A percentile compares a stretch with the other conserved stretches of the same genome.
These are phyloP conservation scores for Colletotrichum kahawae DNA, from an alignment of 2,329 filamentous ascomycete species.

Conservation along the genomic window DNA sequence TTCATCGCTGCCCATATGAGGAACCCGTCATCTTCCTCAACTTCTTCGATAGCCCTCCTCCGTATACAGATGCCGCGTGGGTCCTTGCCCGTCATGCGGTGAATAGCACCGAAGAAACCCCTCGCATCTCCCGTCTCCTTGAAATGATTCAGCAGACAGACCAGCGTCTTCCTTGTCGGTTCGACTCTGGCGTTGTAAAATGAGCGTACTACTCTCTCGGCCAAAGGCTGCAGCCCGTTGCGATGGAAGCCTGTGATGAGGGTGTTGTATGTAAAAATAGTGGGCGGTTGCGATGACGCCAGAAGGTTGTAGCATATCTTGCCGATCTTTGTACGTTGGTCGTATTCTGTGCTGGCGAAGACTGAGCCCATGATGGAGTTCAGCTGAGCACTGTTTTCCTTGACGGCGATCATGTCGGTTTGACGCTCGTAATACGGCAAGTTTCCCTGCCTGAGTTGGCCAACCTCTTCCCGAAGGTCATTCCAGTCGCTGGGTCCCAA, in stretches of 20 bases:
- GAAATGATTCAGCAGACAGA: conserved; percentile 57
- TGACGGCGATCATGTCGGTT: background rate
- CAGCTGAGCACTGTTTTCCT: background rate
- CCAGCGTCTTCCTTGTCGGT: conserved; percentile 54
- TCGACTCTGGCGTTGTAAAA: conserved; percentile 50
- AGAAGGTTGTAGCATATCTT: conserved; percentile 72
- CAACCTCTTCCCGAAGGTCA: conserved; percentile 13
- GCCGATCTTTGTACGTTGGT: conserved; percentile 28
- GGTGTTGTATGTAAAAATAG: conserved; percentile 73
- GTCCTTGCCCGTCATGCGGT: conserved; percentile 51
- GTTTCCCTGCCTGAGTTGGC: background rate
- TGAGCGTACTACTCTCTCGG: conserved; percentile 57
- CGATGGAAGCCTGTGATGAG: conserved; percentile 70
- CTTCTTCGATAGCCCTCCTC: conserved; percentile 36
- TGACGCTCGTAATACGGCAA: background rate
- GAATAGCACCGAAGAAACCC: conserved; percentile 48
- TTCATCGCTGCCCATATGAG: conserved; percentile 32
- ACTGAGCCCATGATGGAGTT: conserved; percentile 3
- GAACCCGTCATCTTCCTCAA: conserved; percentile 30
- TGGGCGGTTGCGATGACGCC: conserved; percentile 63
- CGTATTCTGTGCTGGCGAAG: background rate
- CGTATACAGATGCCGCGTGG: conserved; percentile 42
- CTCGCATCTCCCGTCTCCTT: conserved; percentile 43
- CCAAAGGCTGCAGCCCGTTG: conserved; percentile 52
- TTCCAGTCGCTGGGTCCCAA: background rate